These are phyloP conservation scores for Cadophora malorum DNA, from an alignment of 2,329 filamentous ascomycete species.

Conservation along the genomic window DNA sequence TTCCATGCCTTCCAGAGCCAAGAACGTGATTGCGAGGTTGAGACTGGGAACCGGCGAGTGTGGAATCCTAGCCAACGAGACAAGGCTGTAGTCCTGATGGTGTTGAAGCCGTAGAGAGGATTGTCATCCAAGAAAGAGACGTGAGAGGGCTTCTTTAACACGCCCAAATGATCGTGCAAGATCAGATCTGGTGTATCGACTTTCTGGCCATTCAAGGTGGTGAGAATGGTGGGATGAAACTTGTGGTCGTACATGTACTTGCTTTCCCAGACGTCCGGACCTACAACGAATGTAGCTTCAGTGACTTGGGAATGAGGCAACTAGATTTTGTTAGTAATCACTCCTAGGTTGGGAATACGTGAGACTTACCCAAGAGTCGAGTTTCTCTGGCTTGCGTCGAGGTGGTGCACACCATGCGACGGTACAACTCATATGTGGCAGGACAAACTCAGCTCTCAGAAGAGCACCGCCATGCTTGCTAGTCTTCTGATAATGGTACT, in stretches of 20 bases:
- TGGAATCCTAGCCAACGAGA: constrained; percentile 47
- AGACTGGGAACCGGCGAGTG: constrained; percentile 46
- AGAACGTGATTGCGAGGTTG: constrained; percentile 51
- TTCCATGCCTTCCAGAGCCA: constrained; percentile 56
- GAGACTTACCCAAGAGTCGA: constrained; percentile 47
- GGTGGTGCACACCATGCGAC: constrained; percentile 60
- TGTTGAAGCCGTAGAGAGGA: constrained; percentile 55
- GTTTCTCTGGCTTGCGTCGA: constrained; percentile 54
- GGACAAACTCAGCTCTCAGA: constrained; percentile 57
- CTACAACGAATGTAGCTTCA: constrained; percentile 60
- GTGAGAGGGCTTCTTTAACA: constrained; percentile 50
- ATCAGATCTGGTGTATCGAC: constrained; percentile 60
- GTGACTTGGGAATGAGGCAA: constrained; percentile 60
- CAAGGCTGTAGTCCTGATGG: constrained; percentile 36
- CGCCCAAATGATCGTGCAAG: constrained; percentile 51
- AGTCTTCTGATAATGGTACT: constrained; percentile 60
- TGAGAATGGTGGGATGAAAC: constrained; percentile 52
- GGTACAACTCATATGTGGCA: constrained; percentile 58
- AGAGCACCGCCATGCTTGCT: constrained; percentile 59
- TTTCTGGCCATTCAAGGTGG: constrained; percentile 54
- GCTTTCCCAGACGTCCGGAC: constrained; percentile 57
- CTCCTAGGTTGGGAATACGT: constrained; percentile 53
- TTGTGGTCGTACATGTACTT: constrained; percentile 55
- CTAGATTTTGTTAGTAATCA: constrained; percentile 50
- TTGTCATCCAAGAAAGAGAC: constrained; percentile 58